Percentiles rank a stretch among this genome's conserved stretches.
Evolutionary conservation across 2,329 filamentous ascomycete genomes (phyloP).

Genomic region (Calonectria hawksworthii): DNA sequence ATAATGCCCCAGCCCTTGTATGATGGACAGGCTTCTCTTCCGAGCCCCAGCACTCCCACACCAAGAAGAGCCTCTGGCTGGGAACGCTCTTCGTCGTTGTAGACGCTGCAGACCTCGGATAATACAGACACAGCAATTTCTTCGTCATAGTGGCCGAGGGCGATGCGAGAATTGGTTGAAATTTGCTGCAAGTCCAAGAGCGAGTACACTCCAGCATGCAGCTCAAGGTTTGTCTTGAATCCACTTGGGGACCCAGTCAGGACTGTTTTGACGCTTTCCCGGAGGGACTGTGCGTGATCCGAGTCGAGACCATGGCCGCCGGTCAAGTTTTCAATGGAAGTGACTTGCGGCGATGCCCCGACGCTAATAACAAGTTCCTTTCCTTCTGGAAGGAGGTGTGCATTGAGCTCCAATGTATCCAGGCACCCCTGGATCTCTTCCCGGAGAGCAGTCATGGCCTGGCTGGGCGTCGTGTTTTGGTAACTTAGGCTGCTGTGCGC

Average conservation of each 20-base stretch:
- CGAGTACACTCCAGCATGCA: constrained; percentile 77
- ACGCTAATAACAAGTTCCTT: constrained; percentile 47
- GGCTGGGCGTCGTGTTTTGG: constrained; percentile 38
- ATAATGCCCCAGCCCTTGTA: constrained; percentile 75
- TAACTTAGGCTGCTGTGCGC: constrained; percentile 53
- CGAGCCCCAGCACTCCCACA: constrained; percentile 71
- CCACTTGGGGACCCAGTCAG: background rate
- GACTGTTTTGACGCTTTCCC: constrained; percentile 7
- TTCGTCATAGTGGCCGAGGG: constrained; percentile 46
- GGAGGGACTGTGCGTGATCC: constrained; percentile 16
- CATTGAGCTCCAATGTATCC: constrained; percentile 36
- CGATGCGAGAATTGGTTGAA: constrained; percentile 62
- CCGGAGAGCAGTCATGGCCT: constrained; percentile 49
- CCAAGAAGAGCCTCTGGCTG: constrained; percentile 68
- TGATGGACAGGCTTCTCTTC: constrained; percentile 71
- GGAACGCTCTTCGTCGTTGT: constrained; percentile 55
- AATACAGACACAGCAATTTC: constrained; percentile 70
- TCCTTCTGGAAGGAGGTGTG: constrained; percentile 20
- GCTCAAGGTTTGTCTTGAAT: constrained; percentile 58
- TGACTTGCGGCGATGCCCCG: constrained; percentile 51
- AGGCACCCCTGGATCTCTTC: constrained; percentile 50
- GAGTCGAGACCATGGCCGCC: background rate
- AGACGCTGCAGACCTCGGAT: constrained; percentile 73
- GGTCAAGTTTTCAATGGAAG: constrained; percentile 44
- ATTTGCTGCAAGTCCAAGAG: constrained; percentile 76